Conservation (phyloP, 2,329 filamentous ascomycete species). For the Clarireedia sp. region DNA sequence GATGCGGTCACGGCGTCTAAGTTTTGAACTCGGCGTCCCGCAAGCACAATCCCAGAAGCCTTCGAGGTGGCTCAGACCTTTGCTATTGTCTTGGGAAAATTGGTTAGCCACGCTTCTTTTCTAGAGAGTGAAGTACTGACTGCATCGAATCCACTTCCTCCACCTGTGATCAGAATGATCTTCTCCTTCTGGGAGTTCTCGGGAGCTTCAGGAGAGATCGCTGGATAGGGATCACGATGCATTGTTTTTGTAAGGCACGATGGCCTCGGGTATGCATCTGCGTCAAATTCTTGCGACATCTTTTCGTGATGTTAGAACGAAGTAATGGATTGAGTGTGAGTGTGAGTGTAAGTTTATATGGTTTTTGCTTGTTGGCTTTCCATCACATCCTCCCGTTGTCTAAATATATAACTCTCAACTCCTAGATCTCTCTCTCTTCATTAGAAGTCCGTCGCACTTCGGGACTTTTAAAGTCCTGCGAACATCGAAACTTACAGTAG, state of each 20-base stretch:
- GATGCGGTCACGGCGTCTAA: too few species aligned
- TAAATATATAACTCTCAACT: too few species aligned
- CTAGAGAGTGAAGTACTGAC: neutral
- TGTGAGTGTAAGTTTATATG: too few species aligned
- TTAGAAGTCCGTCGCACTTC: too few species aligned
- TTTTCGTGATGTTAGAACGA: too few species aligned
- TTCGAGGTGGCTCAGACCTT: conserved; percentile 13
- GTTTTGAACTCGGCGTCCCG: conserved; percentile 13
- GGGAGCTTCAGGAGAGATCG: conserved; percentile 22
- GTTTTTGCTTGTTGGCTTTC: too few species aligned
- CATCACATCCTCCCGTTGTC: too few species aligned
- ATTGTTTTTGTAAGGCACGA: neutral
- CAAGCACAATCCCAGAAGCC: conserved; percentile 24
- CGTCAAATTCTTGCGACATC: neutral
- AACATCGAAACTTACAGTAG: too few species aligned
- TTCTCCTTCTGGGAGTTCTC: neutral
- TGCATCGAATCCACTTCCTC: conserved; percentile 13
- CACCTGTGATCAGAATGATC: conserved; percentile 9
- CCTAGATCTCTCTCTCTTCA: too few species aligned
- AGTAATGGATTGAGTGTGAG: too few species aligned
- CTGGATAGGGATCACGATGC: conserved; percentile 18
- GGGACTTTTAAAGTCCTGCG: too few species aligned
- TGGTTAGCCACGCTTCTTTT: neutral
- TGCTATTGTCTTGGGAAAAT: neutral
- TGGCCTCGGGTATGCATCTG: neutral